Base-by-base conservation (phyloP, 768 basidiomycete genomes). In the Tubosaeta sp. region DNA sequence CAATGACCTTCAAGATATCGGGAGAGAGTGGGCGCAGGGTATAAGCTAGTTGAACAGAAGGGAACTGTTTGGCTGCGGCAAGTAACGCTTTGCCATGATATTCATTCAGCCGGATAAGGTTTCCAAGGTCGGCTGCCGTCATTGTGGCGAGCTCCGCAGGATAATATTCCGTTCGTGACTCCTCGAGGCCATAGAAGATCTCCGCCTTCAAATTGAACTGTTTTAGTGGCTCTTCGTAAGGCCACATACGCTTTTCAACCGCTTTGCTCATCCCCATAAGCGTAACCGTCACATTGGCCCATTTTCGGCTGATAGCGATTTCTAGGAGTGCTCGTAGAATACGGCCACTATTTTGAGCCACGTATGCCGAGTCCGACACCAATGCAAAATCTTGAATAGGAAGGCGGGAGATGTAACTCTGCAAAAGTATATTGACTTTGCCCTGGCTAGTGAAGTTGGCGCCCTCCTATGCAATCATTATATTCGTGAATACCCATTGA, bases 351-450 rank as follows among this genome's bases (percentile, higher is more conserved):
- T 98, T 99, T 65, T 97, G 95, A 22, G 94, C 90, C 38, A 85
- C 91, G 64, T 95, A 99, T 2, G 86, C 91, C 64, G 84, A 87
- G 65, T 99, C 97, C 1, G 97, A 98, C 7, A 98, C 86, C 53
- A 99, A 74, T 9, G 97, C 97, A 62, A 97, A 99, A 70, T 99
- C 97, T 54, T 97, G 88, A 13, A 97, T 74, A n/a, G 75, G 73
- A 41, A 82, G 77, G 43, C 80, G 73, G 34, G 93, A 97, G 56
- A 99, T 92, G 68, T 82, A 90, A 1, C 83, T 88, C 71, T 99
- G 97, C 19, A 99, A 75, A 16, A 98, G 78, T 55, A 98, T 90
- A 67, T 97, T 98, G 71, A 95, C 93, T 72, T 99, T 99, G 44
- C 82, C 91, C 69, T 75, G 82, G 54, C 78, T 80, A 12, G 77